Evolutionary conservation across 805 yeast species (phyloP), one percentile per base, ranked within the genome.

Genomic region (Starmerella cellae): DNA sequence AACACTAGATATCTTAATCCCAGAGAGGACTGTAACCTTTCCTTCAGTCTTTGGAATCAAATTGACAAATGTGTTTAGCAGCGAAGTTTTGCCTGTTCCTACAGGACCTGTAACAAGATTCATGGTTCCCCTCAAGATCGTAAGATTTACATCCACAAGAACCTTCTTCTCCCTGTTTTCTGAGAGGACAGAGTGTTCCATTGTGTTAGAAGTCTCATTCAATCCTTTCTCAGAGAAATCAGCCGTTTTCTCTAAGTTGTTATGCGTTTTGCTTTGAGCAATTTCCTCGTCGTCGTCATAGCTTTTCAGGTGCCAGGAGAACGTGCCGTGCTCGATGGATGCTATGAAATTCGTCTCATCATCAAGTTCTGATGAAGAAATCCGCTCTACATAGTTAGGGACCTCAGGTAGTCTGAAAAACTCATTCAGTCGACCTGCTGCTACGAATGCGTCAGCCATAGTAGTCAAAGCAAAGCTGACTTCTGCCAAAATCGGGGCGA

Each of bases 21-120:
- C 64, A 1, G 82, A 82, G 50, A 66, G 64, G 5, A 74, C 61
- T 29, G 60, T 60, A 77, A 78, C 65, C 0, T 55, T 40, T 34
- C 94, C 94, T 0, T 53, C 35, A 0, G 61, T 60, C 49, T 70
- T 69, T 16, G 66, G 65, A 85, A 82, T 81, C 31, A 73, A 69
- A 0, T 93, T 93, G 10, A 81, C 67, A 40, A 83, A 61, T 0
- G 93, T 84, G 50, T 67, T 68, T 38, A 83, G 63, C 17, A 84
- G 62, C 0, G 91, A 79, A 0, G 87, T 66, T 55, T 83, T 83
- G 45, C 95, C 94, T 2, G 83, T 68, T 2, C 94, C 94, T 51
- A 83, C 80, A 1, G 76, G 60, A 16, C 94, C 94, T 1, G 88
- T 79, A 22, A 82, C 69, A 38, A 80, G 62, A 17, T 58, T 59